phyloP scores from a whole-genome alignment of 2,329 filamentous ascomycete species.

The Apiospora koreana region DNA sequence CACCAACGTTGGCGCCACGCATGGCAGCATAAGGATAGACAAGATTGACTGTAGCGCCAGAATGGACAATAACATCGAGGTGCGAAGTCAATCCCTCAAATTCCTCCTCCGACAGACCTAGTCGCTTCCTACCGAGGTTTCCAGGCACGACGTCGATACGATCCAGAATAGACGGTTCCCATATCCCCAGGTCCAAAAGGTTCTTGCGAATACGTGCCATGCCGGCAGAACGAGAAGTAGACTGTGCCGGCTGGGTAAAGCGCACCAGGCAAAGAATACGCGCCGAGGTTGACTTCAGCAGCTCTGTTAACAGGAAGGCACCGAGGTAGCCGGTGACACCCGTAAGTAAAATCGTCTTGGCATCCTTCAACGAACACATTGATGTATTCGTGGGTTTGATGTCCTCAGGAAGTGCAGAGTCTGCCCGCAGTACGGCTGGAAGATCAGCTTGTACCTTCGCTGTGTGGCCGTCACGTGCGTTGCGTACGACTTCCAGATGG shows the following conservation, averaged over 20 bases:
- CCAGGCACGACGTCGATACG: conserved; percentile 75
- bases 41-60: conserved; percentile 76
- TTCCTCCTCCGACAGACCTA: conserved; percentile 66
- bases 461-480: conserved; percentile 70
- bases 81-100: conserved; percentile 67
- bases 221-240: conserved; percentile 61
- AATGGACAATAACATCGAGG: conserved; percentile 74
- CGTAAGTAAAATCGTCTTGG: conserved; percentile 70
- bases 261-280: conserved; percentile 73
- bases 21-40: conserved; percentile 81
- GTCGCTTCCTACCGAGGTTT: conserved; percentile 67
- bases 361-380: conserved; percentile 62
- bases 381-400: conserved; percentile 58
- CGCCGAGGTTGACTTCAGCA: conserved; percentile 69
- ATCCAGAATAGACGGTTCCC: conserved; percentile 76
- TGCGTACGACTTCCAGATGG: conserved; percentile 70
- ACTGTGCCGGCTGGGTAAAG: conserved; percentile 66
- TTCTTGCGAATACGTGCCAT: conserved; percentile 75
- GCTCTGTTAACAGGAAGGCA: conserved; percentile 69
- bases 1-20: conserved; percentile 73
- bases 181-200: conserved; percentile 75
- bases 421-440: conserved; percentile 66
- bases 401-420: conserved; percentile 69
- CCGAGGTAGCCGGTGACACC: conserved; percentile 77
- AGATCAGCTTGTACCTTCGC: conserved; percentile 76